Evolutionary conservation across 1,284 basidiomycete genomes (phyloP).

Genomic region (Caloboletus firmus): DNA sequence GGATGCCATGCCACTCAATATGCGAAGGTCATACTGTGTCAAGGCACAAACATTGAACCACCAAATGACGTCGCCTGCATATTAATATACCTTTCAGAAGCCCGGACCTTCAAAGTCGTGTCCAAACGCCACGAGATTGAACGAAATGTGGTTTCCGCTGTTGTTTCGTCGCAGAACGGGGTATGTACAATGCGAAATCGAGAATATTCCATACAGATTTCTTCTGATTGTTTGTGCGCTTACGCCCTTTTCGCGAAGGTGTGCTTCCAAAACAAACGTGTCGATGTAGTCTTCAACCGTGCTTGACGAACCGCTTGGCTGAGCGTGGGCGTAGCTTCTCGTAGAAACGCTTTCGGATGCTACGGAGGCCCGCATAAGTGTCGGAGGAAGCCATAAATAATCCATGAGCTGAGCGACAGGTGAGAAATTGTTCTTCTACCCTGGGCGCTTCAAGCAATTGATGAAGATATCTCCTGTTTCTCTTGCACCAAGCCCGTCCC

Average conservation of each 20-base stretch:
- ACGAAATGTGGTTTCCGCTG: constrained; percentile 64
- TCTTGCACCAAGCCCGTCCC: constrained; percentile 54
- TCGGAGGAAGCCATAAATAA: neutral
- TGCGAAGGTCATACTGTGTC: neutral
- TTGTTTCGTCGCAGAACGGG: constrained; percentile 61
- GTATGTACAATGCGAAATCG: constrained; percentile 51
- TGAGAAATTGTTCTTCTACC: constrained; percentile 57
- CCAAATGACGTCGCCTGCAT: constrained; percentile 65
- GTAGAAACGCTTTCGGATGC: constrained; percentile 53
- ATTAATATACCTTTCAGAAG: constrained; percentile 56
- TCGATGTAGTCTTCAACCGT: constrained; percentile 58
- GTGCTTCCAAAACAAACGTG: constrained; percentile 57
- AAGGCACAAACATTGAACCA: constrained; percentile 57
- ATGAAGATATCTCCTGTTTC: constrained; percentile 54
- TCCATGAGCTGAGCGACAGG: constrained; percentile 57
- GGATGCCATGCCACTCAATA: constrained; percentile 8
- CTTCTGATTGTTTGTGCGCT: no score
- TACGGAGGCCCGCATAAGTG: constrained; percentile 23
- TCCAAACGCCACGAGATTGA: constrained; percentile 59
- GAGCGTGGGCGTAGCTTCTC: constrained; percentile 44
- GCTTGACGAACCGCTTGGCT: constrained; percentile 50
- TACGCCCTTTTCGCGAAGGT: constrained; percentile 55
- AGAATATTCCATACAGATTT: no score
- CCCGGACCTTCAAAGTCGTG: constrained; percentile 55
- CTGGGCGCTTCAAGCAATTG: constrained; percentile 50